These are phyloP conservation scores for Gymnopus androsaceus DNA, from an alignment of 1,284 basidiomycete genomes.

Conservation along the genomic window DNA sequence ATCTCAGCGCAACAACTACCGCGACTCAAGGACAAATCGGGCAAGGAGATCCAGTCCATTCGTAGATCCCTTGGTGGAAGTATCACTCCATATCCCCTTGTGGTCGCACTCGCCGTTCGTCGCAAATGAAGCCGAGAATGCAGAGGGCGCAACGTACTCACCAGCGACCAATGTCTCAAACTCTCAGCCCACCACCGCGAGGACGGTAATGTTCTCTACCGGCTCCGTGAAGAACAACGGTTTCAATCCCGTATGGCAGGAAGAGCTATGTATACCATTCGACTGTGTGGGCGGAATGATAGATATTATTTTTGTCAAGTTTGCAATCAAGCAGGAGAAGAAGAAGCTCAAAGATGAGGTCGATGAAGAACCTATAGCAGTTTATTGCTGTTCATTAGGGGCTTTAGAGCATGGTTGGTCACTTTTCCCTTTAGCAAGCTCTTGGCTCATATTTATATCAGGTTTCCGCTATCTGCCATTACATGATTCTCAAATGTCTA, in stretches of 20 bases:
- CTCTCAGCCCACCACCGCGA: constrained; percentile 38
- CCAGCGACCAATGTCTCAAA: constrained; percentile 22
- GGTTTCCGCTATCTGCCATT: constrained; percentile 39
- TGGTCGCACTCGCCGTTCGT: constrained; percentile 51
- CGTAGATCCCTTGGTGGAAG: constrained; percentile 79
- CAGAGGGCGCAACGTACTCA: constrained; percentile 24
- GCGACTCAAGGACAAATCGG: constrained; percentile 64
- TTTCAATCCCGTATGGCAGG: constrained; percentile 89
- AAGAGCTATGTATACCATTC: constrained; percentile 70
- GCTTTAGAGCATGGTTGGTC: constrained; percentile 72
- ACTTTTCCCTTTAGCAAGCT: neutral
- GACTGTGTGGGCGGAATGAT: constrained; percentile 75
- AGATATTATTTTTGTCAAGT: constrained; percentile 81
- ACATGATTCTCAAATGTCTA: constrained; percentile 80
- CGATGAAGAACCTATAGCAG: constrained; percentile 66
- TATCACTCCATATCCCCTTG: constrained; percentile 76
- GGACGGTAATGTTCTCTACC: constrained; percentile 58
- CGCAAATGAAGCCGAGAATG: constrained; percentile 20
- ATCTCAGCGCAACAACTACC: constrained; percentile 96
- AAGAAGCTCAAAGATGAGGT: constrained; percentile 40
- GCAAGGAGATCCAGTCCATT: constrained; percentile 62
- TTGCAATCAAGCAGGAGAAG: constrained; percentile 69
- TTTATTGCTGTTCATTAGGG: constrained; percentile 70
- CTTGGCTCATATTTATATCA: constrained; percentile 1
- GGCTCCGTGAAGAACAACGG: constrained; percentile 78